Evolutionary conservation across 2,329 filamentous ascomycete genomes (phyloP), one percentile per base, ranked within the genome.

Genomic region (Spiromastix sp.): DNA sequence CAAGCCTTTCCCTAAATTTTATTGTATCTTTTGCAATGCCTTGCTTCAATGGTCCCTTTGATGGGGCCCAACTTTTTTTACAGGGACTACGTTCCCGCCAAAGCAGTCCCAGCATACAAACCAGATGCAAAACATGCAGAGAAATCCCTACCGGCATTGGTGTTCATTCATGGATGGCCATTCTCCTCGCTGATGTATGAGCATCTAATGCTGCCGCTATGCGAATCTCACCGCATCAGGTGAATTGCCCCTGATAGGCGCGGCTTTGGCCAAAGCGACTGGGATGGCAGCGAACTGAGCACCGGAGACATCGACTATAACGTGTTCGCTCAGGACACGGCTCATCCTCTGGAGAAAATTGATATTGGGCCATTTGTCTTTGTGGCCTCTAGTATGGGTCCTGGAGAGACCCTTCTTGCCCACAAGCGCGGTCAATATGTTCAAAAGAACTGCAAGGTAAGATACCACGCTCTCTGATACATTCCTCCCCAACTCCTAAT

Each of bases 81-180:
- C 32, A 40, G 42, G 7, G 46, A 47, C 39, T 46, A 52, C 36
- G 35, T 28, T n/a, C 49, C 50, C 11, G 33, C 42, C 31, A 32
- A 36, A n/a, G 30, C 37, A 3, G 42, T 46, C 15, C 29, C 38
- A 10, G 30, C 46, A 13, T 40, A 30, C 30, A 15, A 27, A 15
- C 17, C 34, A 9, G 32, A 44, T 20, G 13, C 31, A 24, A 22
- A 46, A 19, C 27, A 19, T 18, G 19, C 18, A n/a, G 39, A 40
- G 24, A 25, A 32, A 10, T 35, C 42, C 11, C 46, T 42, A 4
- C n/a, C n/a, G n/a, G 33, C 44, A 9, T 37, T 54, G 4, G 44
- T 54, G 25, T 54, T 53, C 40, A 48, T 54, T 26, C 50, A 54
- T 30, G 49, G 50, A 13, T 55, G 51, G 51, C 51, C 51, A n/a